Base-by-base conservation (phyloP, 225 moss, liverwort and hornwort species). In the Antitrichia curtipendula region DNA sequence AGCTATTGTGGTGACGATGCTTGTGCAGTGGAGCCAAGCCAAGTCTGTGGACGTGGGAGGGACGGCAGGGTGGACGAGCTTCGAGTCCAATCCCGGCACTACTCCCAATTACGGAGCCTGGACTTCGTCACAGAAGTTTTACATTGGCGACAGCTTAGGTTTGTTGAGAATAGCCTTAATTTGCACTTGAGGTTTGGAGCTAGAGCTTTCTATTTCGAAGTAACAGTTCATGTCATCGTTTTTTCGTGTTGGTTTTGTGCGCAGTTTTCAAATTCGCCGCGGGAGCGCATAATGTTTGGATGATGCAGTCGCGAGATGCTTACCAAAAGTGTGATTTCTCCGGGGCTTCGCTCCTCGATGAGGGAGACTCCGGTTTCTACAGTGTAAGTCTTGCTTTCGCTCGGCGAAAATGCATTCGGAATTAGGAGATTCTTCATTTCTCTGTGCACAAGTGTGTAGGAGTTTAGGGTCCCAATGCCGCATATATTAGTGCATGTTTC, bases 71-170 rank as follows among this genome's bases (percentile, higher is more conserved):
- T 92, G 92, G 92, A 91, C 92, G 41, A 91, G 89, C 89, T 88
- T 81, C 63, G 92, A 92, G 60, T 77, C 91, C n/a, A 38, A 80
- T 74, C 29, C 41, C 75, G 41, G 41, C 57, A 59, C 83, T 63
- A 50, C 92, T 64, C 92, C 92, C 25, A 86, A 91, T 86, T 92
- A 92, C 78, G 86, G 69, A 84, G 88, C 91, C 24, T 92, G 92
- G 92, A 86, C 91, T 60, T 72, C 86, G 38, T 86, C 86, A 6
- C 91, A 87, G 80, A 91, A 86, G 80, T 74, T 92, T 58, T 83
- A 40, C 52, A 60, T 81, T 28, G 92, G 92, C 62, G 92, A 92
- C 88, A 84, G 62, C 81, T 90, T 92, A 84, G 92, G 84, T 84
- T 58, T 31, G 91, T 91, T 40, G 56, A 16, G 54, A 64, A 50